Evolutionary conservation across 148 eudicot species (phyloP), one percentile per base, ranked within the genome.

Genomic region (Camellia lanceoleosa): DNA sequence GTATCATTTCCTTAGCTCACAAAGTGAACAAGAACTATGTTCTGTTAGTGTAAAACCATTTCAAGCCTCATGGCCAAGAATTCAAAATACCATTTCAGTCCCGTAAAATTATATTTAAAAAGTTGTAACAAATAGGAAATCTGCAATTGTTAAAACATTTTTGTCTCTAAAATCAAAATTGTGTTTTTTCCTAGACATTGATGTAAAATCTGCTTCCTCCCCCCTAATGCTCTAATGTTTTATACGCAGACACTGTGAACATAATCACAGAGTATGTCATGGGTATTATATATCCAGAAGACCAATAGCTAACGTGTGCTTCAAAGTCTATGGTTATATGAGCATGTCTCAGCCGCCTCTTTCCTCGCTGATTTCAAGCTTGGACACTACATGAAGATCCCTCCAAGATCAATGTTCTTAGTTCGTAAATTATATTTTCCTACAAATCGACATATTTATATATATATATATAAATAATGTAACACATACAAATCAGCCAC

Each of bases 361-460:
- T 96, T 96, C 87, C 91, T 96, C 76, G 89, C 90, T 75, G 99
- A 96, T 85, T 96, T 96, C 88, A 96, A 96, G 89, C 86, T 96
- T n/a, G 98, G 99, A 47, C 99, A 96, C 74, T 96, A 96, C 90
- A 96, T 96, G 99, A 96, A 96, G 90, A 96, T 96, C 78, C 99
- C 99, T 78, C 99, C 99, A 64, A 91, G 92, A 87, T 96, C 99
- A 15, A 96, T 96, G 99, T 96, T 96, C 85, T 83, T 96, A 84
- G 99, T 96, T 82, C 99, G 99, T 96, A 89, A 19, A 5, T 49
- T 1, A 23, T 77, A 1, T 55, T 51, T 51, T 41, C 38, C 47
- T 16, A 47, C 68, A 58, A 13, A 75, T 52, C 43, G 16, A 46
- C 43, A 58, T 73, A 23, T 23, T 0, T 23, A 23, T 23, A 23